Evolutionary conservation across 2,329 filamentous ascomycete genomes (phyloP).

Genomic region (Aspergillus sp.): DNA sequence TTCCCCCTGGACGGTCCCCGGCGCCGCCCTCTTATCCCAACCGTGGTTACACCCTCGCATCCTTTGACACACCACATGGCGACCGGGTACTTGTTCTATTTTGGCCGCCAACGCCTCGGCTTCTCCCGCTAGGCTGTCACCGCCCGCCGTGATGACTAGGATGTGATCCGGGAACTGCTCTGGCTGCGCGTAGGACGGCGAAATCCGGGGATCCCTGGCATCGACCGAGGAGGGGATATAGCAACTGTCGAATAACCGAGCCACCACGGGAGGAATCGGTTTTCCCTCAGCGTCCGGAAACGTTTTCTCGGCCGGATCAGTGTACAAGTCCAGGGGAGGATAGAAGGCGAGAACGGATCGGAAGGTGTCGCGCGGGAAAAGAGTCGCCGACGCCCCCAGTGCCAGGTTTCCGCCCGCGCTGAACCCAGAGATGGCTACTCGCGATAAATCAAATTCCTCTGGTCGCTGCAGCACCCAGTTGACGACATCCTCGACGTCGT

Average conservation of each 20-base stretch:
- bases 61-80: constrained; percentile 30
- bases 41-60: constrained; percentile 38
- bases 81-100: constrained; percentile 18
- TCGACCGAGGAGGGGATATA: constrained; percentile 28
- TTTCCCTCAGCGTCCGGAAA: constrained; percentile 22
- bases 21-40: constrained; percentile 37
- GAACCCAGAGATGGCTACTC: constrained; percentile 42
- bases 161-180: constrained; percentile 30
- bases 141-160: constrained; percentile 31
- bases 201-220: constrained; percentile 32
- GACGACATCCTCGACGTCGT: constrained; percentile 43
- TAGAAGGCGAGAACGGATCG: constrained; percentile 35
- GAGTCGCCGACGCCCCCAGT: constrained; percentile 30
- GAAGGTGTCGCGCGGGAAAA: constrained; percentile 33
- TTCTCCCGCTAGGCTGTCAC: constrained; percentile 30
- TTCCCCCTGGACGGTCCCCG: constrained; percentile 27
- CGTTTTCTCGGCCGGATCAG: constrained; percentile 18
- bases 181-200: constrained; percentile 27
- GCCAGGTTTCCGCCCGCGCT: constrained; percentile 45
- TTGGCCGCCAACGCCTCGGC: constrained; percentile 30
- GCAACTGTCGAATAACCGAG: constrained; percentile 30
- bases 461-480: constrained; percentile 35
- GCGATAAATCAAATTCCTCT: constrained; percentile 32
- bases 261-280: constrained; percentile 22
- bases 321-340: constrained; percentile 27